Percentiles rank a stretch among this genome's conserved stretches.
Evolutionary conservation across 805 yeast genomes (phyloP).

Genomic region (Clavispora santaluciae): DNA sequence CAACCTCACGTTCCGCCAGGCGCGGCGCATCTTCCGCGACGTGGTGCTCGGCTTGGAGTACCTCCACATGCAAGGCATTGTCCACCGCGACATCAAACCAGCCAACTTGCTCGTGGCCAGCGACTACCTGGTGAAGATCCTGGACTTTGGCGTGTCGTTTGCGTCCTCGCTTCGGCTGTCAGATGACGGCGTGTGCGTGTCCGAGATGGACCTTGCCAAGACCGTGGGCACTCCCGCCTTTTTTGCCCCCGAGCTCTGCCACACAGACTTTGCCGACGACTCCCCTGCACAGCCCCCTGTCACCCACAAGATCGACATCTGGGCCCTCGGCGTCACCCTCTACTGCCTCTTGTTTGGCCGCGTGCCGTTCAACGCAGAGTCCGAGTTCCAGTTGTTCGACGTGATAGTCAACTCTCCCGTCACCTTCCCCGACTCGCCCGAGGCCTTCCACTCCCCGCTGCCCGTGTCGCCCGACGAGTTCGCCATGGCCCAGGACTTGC

Average conservation of each 20-base stretch:
- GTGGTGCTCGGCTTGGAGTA: slow-evolving; percentile 86
- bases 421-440: slow-evolving; percentile 46
- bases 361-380: slow-evolving; percentile 83
- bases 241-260: slow-evolving; percentile 80
- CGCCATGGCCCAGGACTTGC: slow-evolving; percentile 52
- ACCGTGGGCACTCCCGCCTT: slow-evolving; percentile 98
- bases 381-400: slow-evolving; percentile 80
- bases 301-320: slow-evolving; percentile 84
- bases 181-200: slow-evolving; percentile 39
- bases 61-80: slow-evolving; percentile 82
- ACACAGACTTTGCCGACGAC: slow-evolving; percentile 40
- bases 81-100: slow-evolving; percentile 94
- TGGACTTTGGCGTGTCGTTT: slow-evolving; percentile 96
- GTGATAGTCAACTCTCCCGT: slow-evolving; percentile 65
- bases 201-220: slow-evolving; percentile 81
- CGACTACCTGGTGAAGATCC: slow-evolving; percentile 76
- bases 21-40: slow-evolving; percentile 73
- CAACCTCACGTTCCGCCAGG: slow-evolving; percentile 57
- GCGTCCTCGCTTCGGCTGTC: slow-evolving; percentile 44
- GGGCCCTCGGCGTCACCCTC: slow-evolving; percentile 94
- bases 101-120: slow-evolving; percentile 75
- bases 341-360: slow-evolving; percentile 84
- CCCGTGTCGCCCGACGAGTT: slow-evolving; percentile 40
- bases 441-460: slow-evolving; percentile 34
- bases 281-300: slow-evolving; percentile 42